Base-by-base conservation (phyloP, 2,329 filamentous ascomycete species). In the Byssothecium circinans region DNA sequence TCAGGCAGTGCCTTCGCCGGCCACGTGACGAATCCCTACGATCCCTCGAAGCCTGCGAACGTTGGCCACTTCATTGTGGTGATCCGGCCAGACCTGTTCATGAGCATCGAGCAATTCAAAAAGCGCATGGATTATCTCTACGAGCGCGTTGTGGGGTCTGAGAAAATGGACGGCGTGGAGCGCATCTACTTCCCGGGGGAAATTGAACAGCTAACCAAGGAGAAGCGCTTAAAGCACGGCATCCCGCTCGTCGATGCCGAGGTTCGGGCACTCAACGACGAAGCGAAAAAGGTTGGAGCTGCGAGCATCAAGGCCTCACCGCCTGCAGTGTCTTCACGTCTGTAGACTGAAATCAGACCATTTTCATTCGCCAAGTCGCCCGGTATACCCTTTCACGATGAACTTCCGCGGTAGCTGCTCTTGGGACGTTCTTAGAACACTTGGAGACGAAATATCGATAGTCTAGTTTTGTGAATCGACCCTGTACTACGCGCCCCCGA, bases 1-100 rank as follows among this genome's bases (percentile, higher is more conserved):
- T 89, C 87, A 0, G 89, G 88, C 0, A 86, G 84, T 25, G 88
- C 88, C 0, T 94, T 89, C 69, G 89, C 87, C 0, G 88, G 88
- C 0, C 78, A 87, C 60, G 89, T 94, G 15, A 87, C 84, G 0
- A 82, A 82, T 15, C 89, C 89, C 0, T 94, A 94, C 65, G 87
- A 91, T 61, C 78, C 85, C 2, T 84, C 81, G 0, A 81, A 77
- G 48, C 78, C 83, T 1, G 83, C 85, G 0, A 83, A 90, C 58
- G 87, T 90, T 0, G 87, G 88, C 0, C 88, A 91, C 64, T 89
- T 90, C 52, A 65, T 91, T 1, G 73, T 66, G 19, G 62, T 3
- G 0, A 81, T 91, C 56, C 88, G 87, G 63, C 87, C 87, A 0
- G 86, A 91, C 58, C 71, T 91, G 17, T 91, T 91, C 52, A 82